Evolutionary conservation across 2,329 filamentous ascomycete species (phyloP).

Genomic region (Dactylellina haptotyla): DNA sequence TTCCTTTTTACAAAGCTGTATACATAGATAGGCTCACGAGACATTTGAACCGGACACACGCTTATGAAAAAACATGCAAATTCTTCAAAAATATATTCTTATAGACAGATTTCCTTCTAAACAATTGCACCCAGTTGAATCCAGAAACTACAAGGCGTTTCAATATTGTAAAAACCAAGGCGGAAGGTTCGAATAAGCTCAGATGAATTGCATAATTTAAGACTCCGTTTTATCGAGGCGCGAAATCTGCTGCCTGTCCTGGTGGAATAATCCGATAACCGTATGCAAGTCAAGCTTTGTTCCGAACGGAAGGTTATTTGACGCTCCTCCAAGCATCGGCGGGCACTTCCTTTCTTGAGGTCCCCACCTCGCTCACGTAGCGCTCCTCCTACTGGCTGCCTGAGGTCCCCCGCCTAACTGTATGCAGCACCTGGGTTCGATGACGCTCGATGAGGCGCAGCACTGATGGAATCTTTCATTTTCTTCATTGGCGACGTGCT

Average conservation of each 20-base stretch:
- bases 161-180: no score
- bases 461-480: neutral
- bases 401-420: neutral
- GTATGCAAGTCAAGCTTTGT: neutral
- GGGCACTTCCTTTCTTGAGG: conserved; percentile 11
- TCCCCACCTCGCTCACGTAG: neutral
- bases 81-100: no score
- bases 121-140: no score
- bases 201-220: no score
- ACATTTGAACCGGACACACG: conserved; percentile 13
- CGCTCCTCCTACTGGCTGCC: neutral
- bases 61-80: neutral
- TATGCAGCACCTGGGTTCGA: conserved; percentile 13
- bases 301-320: conserved; percentile 32
- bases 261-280: no score
- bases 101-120: no score
- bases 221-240: no score
- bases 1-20: conserved; percentile 9
- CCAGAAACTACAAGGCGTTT: no score
- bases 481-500: conserved; percentile 17
- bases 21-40: conserved; percentile 23
- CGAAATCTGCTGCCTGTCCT: no score
- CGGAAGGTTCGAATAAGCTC: no score
- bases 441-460: conserved; percentile 42
- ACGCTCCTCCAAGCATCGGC: neutral